Conservation (phyloP, 1,284 basidiomycete genomes). For the Cryptococcus deneoformans region DNA sequence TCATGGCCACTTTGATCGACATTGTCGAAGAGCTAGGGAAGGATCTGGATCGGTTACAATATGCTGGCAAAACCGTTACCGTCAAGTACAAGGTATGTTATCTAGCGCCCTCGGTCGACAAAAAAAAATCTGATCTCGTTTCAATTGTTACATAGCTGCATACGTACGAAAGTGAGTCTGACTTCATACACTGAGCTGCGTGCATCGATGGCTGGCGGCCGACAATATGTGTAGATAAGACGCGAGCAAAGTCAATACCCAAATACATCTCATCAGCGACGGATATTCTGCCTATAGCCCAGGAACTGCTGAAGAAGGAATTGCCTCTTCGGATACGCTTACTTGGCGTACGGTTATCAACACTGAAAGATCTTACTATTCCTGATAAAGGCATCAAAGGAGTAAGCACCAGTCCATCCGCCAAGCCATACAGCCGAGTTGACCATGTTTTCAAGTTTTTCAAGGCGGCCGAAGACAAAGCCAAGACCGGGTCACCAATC, state of each 20-base stretch:
- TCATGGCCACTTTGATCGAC: conserved; percentile 71
- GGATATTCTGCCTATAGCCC: conserved; percentile 74
- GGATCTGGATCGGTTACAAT: conserved; percentile 61
- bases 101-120: neutral
- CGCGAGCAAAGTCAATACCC: conserved; percentile 72
- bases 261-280: conserved; percentile 72
- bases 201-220: neutral
- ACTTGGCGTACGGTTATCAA: conserved; percentile 78
- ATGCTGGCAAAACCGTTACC: conserved; percentile 49
- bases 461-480: conserved; percentile 8
- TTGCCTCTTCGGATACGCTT: conserved; percentile 72
- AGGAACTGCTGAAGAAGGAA: conserved; percentile 75
- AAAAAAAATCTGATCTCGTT: conserved; percentile 9
- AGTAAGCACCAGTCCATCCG: conserved; percentile 15
- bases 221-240: conserved; percentile 59
- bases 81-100: conserved; percentile 48
- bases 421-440: too few relatives aligned
- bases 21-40: conserved; percentile 73
- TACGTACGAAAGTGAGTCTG: conserved; percentile 42
- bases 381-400: conserved; percentile 39
- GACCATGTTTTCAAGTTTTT: too few relatives aligned
- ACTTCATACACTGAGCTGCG: neutral
- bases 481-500: neutral
- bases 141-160: conserved; percentile 30
- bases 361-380: conserved; percentile 67